Percentiles rank a stretch among this genome's conserved stretches.
These are phyloP conservation scores for Saccharata proteae DNA, from an alignment of 2,329 filamentous ascomycete species.

Conservation along the genomic window DNA sequence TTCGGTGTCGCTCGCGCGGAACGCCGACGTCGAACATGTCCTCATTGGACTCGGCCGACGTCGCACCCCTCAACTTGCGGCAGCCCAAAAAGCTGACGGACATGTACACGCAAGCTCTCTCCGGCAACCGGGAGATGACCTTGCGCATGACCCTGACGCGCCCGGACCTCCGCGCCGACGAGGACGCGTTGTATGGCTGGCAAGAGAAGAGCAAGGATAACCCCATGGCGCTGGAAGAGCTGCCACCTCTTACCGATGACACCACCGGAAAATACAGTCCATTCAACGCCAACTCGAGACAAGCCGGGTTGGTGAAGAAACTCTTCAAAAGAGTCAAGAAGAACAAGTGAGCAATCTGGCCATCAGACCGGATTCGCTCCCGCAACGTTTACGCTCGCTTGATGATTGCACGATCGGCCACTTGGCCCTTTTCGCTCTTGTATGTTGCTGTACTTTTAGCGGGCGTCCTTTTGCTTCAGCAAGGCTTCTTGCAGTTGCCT, in stretches of 20 bases:
- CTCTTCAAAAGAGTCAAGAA: constrained; percentile 25
- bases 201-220: constrained; percentile 36
- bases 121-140: constrained; percentile 76
- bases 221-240: constrained; percentile 42
- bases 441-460: constrained; percentile 10
- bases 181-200: constrained; percentile 62
- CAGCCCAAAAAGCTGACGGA: constrained; percentile 11
- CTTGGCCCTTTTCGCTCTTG: constrained; percentile 5
- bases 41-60: constrained; percentile 19
- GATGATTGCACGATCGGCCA: constrained; percentile 8
- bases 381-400: constrained; percentile 4
- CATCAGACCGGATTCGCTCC: too few species aligned
- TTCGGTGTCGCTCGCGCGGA: constrained; percentile 15
- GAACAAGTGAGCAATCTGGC: too few species aligned
- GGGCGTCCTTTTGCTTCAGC: constrained; percentile 7
- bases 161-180: constrained; percentile 68
- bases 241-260: constrained; percentile 36
- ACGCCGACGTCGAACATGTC: constrained; percentile 20
- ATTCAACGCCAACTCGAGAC: constrained; percentile 25
- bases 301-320: constrained; percentile 22
- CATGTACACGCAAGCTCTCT: constrained; percentile 25
- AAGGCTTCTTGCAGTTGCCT: constrained; percentile 1
- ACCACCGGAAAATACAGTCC: constrained; percentile 33
- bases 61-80: constrained; percentile 15
- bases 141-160: constrained; percentile 89